These are phyloP conservation scores for Wallacemonas sp. DNA, from an alignment of 208 protist genomes.

Conservation along the genomic window DNA sequence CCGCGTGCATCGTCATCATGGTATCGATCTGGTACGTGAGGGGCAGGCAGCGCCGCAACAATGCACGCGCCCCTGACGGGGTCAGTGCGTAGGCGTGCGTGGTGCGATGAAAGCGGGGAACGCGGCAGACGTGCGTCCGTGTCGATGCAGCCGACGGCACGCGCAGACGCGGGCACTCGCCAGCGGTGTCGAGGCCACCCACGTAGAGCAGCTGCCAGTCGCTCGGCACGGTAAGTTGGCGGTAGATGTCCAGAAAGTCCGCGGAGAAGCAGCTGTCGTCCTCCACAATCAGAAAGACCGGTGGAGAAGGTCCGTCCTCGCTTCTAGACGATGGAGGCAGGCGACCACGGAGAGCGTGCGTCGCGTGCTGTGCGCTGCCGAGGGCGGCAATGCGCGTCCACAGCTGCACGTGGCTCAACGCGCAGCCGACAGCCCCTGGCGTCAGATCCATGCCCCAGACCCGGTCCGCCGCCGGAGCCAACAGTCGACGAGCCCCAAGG, in stretches of 20 bases:
- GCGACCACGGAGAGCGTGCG: too few species aligned
- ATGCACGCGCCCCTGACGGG: slow-evolving; percentile 48
- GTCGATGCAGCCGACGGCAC: slow-evolving; percentile 29
- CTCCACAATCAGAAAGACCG: slow-evolving; percentile 32
- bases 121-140: slow-evolving; percentile 36
- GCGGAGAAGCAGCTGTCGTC: background rate
- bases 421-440: slow-evolving; percentile 76
- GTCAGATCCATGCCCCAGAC: slow-evolving; percentile 91
- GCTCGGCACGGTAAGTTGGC: slow-evolving; percentile 34
- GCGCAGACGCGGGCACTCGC: slow-evolving; percentile 32
- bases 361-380: slow-evolving; percentile 3
- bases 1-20: slow-evolving; percentile 76
- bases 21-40: slow-evolving; percentile 88
- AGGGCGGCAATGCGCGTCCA: slow-evolving; percentile 68
- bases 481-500: slow-evolving; percentile 54
- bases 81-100: slow-evolving; percentile 83
- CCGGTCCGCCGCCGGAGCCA: slow-evolving; percentile 30
- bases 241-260: slow-evolving; percentile 41
- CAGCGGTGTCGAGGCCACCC: slow-evolving; percentile 79
- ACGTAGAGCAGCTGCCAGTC: slow-evolving; percentile 88
- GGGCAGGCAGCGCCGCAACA: slow-evolving; percentile 66
- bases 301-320: too few species aligned
- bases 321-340: too few species aligned
- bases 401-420: slow-evolving; percentile 69
- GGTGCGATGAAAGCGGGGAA: slow-evolving; percentile 85